Base-by-base conservation (phyloP, 352 stramenopile genomes). In the Globisporangium emineosum region DNA sequence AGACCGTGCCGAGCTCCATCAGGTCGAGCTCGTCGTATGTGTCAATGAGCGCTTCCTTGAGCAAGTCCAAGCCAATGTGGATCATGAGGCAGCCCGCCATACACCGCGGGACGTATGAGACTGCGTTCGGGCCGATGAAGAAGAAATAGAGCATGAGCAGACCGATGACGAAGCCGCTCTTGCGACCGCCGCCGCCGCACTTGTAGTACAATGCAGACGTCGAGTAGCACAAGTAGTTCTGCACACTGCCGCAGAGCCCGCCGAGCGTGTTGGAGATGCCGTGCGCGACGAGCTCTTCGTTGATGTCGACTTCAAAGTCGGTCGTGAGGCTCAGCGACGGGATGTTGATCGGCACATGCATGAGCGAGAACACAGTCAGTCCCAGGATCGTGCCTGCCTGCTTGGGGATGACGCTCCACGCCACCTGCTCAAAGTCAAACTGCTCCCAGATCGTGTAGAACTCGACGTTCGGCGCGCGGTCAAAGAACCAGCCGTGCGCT, bases 331-430 rank as follows among this genome's bases (percentile, higher is more conserved):
- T 89, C 30, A 97, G 71, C 12, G 86, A 94, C 53, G 96, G 94
- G 66, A 98, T 98, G 66, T 98, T 98, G 59, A 98, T 98, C 0
- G 95, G 95, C 40, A 98, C 95, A 72, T 98, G 91, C 80, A 98
- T 97, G 47, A 98, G 77, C 52, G 88, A 97, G 73, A 98, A 98
- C 49, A 97, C 78, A 15, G 86, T 91, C 42, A 98, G 78, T 0
- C 89, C 87, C 1, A 98, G 32, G 53, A 98, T 86, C 25, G 84
- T 93, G 37, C 81, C 81, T 17, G 78, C 71, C 53, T 93, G 84
- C 65, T 87, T 89, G 0, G 83, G 82, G 54, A 94, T 90, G 1
- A 91, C 74, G 25, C 73, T 60, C 86, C 86, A 94, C 3, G 69
- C 79, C 9, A 94, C 78, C 0, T 77, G 70, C 4, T 62, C 78